A percentile compares a stretch with the other conserved stretches of the same genome.
Evolutionary conservation across 805 yeast genomes (phyloP).

Genomic region (Wickerhamiella bombiphila): DNA sequence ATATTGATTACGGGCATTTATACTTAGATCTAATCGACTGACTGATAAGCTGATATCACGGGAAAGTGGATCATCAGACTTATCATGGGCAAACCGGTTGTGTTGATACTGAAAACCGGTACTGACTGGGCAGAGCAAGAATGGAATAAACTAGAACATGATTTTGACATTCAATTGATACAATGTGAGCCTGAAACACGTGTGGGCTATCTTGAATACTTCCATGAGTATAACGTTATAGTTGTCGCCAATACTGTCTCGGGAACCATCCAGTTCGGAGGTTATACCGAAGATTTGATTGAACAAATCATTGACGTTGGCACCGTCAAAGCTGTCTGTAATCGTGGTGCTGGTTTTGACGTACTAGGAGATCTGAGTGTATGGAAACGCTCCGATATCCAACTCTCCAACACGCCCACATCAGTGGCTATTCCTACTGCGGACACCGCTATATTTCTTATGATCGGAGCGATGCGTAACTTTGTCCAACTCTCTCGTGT

Average conservation of each 20-base stretch:
- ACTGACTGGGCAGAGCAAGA: neutral
- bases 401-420: constrained; percentile 37
- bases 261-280: constrained; percentile 11
- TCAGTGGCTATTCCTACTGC: constrained; percentile 44
- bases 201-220: constrained; percentile 10
- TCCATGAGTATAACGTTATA: constrained; percentile 7
- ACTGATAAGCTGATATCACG: no score
- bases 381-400: constrained; percentile 29
- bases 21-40: no score
- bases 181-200: constrained; percentile 7
- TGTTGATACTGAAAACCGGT: no score
- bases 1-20: no score
- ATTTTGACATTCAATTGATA: constrained; percentile 9
- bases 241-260: constrained; percentile 15
- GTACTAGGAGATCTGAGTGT: constrained; percentile 32
- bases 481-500: constrained; percentile 27
- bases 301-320: constrained; percentile 3
- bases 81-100: no score
- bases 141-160: constrained; percentile 6
- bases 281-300: constrained; percentile 16
- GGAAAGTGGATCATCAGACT: no score
- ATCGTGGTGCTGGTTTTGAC: constrained; percentile 50
- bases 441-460: constrained; percentile 36
- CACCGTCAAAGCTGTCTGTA: constrained; percentile 27
- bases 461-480: constrained; percentile 38